phyloP scores from a whole-genome alignment of 192 early-diverging fungal species.

The Obelidium mucronatum region DNA sequence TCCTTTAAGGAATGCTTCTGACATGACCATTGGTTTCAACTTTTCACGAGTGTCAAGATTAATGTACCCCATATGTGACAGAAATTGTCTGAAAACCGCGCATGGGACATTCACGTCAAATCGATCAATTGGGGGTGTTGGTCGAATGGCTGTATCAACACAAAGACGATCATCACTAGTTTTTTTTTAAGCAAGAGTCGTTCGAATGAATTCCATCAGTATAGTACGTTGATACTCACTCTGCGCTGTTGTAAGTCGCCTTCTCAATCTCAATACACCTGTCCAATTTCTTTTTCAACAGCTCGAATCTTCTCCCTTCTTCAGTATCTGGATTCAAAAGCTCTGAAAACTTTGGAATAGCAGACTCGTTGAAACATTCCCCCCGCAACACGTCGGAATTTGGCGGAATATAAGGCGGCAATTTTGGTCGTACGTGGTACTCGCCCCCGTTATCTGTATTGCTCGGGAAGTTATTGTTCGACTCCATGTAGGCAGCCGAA shows the following conservation, averaged over 20 bases:
- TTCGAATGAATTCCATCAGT: no score
- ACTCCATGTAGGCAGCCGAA: neutral
- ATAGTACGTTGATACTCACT: no score
- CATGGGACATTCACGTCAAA: constrained; percentile 4
- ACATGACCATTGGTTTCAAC: constrained; percentile 69
- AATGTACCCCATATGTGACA: constrained; percentile 73
- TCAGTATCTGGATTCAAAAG: constrained; percentile 24
- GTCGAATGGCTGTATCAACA: constrained; percentile 8
- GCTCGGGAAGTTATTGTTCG: neutral
- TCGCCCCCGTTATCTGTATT: no score
- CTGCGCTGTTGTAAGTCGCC: constrained; percentile 7
- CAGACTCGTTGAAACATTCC: constrained; percentile 37
- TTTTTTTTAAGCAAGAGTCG: no score
- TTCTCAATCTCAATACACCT: constrained; percentile 22
- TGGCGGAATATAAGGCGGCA: constrained; percentile 36
- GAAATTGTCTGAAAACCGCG: constrained; percentile 61
- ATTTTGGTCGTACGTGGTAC: constrained; percentile 1
- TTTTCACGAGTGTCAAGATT: constrained; percentile 62
- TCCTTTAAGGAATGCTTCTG: constrained; percentile 67
- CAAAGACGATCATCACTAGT: neutral
- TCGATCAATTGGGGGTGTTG: constrained; percentile 40
- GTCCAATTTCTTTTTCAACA: constrained; percentile 21
- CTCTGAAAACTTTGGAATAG: constrained; percentile 42
- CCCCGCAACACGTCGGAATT: constrained; percentile 27
- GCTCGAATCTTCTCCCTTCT: constrained; percentile 14